Base-by-base conservation (phyloP, 228 moss, liverwort and hornwort genomes). In the Sphagnum magellanicum region DNA sequence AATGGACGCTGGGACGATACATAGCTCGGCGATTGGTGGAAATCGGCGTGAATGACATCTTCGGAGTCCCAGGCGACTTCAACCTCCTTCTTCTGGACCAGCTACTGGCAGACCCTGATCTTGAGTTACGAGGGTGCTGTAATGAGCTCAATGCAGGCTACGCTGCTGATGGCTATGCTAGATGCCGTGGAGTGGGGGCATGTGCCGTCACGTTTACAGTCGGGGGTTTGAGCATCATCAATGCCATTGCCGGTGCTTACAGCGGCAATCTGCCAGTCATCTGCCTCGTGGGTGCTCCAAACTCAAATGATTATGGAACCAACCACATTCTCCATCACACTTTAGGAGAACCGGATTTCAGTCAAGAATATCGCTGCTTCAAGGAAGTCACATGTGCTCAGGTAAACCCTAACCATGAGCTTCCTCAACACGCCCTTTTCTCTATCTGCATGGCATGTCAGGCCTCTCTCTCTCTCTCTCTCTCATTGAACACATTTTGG, bases 101-200 rank as follows among this genome's bases (percentile, higher is more conserved):
- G 63, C 77, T 98, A 63, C 70, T 98, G 6, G 87, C 86, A 5
- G 94, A 94, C 71, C 94, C 98, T 0, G 86, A 74, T 1, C 81
- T 98, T 13, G 72, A 83, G 6, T 73, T 98, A 46, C 61, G 93
- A 0, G 90, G 98, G 4, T 98, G 98, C 62, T 98, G 98, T 70
- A 98, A 98, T 48, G 98, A 98, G 79, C 77, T 98, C 67, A 98
- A 98, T 52, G 98, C 98, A 47, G 98, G 98, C 0, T 98, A 98
- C 68, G 98, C 98, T 11, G 98, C 98, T 8, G 98, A 98, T 68
- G 98, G 98, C 49, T 98, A 92, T 52, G 98, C 98, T 0, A 81
- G 98, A 10, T 74, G 82, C 46, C 79, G 80, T 47, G 98, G 98
- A 59, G 76, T 98, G 0, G 94, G 90, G 5, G 93, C 93, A 15